Evolutionary conservation across 352 stramenopile species (phyloP), one percentile per base, ranked within the genome.

Genomic region (Pythium chondricola): DNA sequence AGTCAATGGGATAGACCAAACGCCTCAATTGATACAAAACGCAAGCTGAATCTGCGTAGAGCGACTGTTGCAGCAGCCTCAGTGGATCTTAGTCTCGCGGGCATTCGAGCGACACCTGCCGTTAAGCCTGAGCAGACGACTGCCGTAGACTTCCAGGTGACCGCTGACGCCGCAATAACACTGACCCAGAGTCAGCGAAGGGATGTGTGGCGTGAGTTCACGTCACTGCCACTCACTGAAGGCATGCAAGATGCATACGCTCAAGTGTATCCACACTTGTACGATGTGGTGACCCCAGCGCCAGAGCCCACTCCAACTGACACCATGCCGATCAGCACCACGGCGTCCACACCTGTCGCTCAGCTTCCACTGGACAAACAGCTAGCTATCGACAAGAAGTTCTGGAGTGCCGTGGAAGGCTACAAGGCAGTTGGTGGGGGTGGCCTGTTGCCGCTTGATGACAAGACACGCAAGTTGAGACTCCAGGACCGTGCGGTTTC

Each of bases 321-420:
- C n/a, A n/a, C 9, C 6, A 32, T 2, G 22, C 27, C 7, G 21
- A 25, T 14, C 20, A 41, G 33, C 44, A 21, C 18, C 44, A 26
- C 24, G 20, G 4, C 11, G 24, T 16, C 21, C 32, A 25, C 20
- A 24, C 11, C 11, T 9, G 17, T 40, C 35, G 6, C 9, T 20
- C 11, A 18, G 6, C 17, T 20, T 8, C 6, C 11, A 16, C 6
- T 40, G 35, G 31, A 48, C 18, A 39, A 49, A 17, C 43, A 61
- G 1, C 56, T 77, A 2, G 48, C 69, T 4, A 43, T 63, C 2
- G 50, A 75, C 43, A 67, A 61, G 49, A 72, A 69, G 43, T 88
- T 88, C 47, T 88, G 76, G 76, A 82, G 71, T 43, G 71, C 71
- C 7, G 63, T 85, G 2, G 71, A 85, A 59, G 71, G 74, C 0